phyloP scores from a whole-genome alignment of 2,329 filamentous ascomycete genomes.

The Orbilia quercus region DNA sequence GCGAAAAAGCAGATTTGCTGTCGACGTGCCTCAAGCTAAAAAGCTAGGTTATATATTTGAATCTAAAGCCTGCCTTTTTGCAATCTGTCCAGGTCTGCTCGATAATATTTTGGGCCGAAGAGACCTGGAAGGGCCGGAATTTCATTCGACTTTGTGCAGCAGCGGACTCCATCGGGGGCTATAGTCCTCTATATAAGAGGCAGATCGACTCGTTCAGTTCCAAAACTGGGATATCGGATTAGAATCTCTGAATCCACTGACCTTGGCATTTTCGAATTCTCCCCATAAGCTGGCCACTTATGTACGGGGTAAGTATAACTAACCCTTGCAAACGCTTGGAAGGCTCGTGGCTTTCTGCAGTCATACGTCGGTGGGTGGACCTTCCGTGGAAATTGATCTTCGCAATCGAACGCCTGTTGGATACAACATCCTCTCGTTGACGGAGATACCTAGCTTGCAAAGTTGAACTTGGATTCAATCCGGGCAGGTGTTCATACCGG shows the following conservation, averaged over 20 bases:
- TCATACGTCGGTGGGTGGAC: slow-evolving; percentile 29
- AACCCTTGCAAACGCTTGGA: slow-evolving; percentile 12
- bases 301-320: slow-evolving; percentile 20
- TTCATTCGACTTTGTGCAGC: slow-evolving; percentile 2
- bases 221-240: slow-evolving; percentile 26
- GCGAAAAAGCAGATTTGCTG: too few species aligned
- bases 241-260: slow-evolving; percentile 22
- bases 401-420: slow-evolving; percentile 38
- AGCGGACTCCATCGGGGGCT: slow-evolving; percentile 10
- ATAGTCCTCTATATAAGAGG: slow-evolving; percentile 23
- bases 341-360: slow-evolving; percentile 9
- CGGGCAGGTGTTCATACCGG: too few species aligned
- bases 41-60: not conserved
- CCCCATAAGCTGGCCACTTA: not conserved
- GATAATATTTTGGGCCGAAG: not conserved
- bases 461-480: not conserved
- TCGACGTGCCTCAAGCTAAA: too few species aligned
- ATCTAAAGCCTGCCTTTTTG: too few species aligned
- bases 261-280: slow-evolving; percentile 25
- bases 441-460: not conserved
- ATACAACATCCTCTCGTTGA: slow-evolving; percentile 21
- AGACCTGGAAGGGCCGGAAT: not conserved
- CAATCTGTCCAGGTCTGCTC: too few species aligned
- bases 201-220: slow-evolving; percentile 15
- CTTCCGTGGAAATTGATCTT: slow-evolving; percentile 21